Evolutionary conservation across 139 green algal genomes (phyloP).

Genomic region (Chlamydomonas eustigma): DNA sequence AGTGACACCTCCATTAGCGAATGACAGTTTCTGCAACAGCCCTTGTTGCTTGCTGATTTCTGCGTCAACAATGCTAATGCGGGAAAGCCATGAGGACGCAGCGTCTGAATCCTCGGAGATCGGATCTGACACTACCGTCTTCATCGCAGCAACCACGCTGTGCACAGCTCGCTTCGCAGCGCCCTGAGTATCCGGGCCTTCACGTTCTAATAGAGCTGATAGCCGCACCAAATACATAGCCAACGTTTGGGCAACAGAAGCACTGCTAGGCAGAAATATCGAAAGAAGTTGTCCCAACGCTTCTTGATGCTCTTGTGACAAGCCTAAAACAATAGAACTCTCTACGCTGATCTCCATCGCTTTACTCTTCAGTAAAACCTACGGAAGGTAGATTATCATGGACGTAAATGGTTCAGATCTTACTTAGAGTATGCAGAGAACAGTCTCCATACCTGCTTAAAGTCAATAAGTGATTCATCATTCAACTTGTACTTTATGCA

Average conservation of each 20-base stretch:
- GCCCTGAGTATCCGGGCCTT: conserved; percentile 20
- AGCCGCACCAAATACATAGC: conserved; percentile 17
- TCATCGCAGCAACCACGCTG: conserved; percentile 29
- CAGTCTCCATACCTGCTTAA: conserved; percentile 13
- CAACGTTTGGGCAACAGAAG: conserved; percentile 1
- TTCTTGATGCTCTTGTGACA: conserved; percentile 19
- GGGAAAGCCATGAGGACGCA: conserved; percentile 13
- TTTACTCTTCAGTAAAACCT: conserved; percentile 41
- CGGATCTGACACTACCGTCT: conserved; percentile 14
- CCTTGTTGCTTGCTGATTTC: conserved; percentile 36
- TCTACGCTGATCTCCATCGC: conserved; percentile 47
- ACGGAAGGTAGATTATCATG: no score
- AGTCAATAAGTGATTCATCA: conserved; percentile 1
- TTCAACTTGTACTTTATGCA: conserved; percentile 12
- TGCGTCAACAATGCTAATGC: conserved; percentile 29
- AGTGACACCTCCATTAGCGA: conserved; percentile 18
- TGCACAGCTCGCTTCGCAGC: conserved; percentile 32
- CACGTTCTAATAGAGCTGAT: conserved; percentile 10
- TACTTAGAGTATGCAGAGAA: no score
- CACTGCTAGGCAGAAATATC: background rate
- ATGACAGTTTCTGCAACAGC: conserved; percentile 32
- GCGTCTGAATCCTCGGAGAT: background rate
- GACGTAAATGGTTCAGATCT: no score
- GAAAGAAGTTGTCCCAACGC: conserved; percentile 9
- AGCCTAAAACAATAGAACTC: conserved; percentile 16